Base-by-base conservation (phyloP, 352 stramenopile genomes). In the Lagenidium giganteum region DNA sequence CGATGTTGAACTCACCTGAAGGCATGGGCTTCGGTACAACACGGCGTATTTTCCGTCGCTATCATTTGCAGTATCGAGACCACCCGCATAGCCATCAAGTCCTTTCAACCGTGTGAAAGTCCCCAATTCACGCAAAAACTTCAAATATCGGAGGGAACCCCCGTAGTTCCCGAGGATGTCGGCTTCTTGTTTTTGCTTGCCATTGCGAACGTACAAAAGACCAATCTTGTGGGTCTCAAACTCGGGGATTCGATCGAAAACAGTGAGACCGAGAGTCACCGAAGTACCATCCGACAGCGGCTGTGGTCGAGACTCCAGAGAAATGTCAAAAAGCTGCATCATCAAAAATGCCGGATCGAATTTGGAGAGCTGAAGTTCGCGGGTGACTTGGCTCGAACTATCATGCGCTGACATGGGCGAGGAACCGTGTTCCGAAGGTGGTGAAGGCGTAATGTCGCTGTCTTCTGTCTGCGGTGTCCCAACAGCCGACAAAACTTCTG, bases 191-290 rank as follows among this genome's bases (percentile, higher is more conserved):
- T 63, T 68, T 50, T 83, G 66, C n/a, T 69, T 83, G n/a, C 43
- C 44, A 20, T 67, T 62, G 9, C 66, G 62, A 13, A 91, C 57
- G 41, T 93, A 93, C 11, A 95, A 27, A 18, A 95, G 50, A 3
- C 83, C 83, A 27, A 95, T 83, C 47, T 95, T 95, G 60, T 95
- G 83, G 2, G 83, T 93, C 48, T 95, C 83, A 51, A 80, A 82
- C 49, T 71, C 64, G 6, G 81, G 83, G 16, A 77, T 93, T 21
- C 82, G 76, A 51, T 95, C 83, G 13, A 95, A 44, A 8, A 95
- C 81, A 20, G 36, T 86, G 14, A 95, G 54, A 3, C 73, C 83
- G 8, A 89, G 61, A 7, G 55, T 49, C 16, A 95, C 48, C 5
- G 72, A 49, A 7, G 63, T 43, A 1, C 81, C 75, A 28, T 88